Conservation (phyloP, 257 asterid species). For the Fraxinus cuspidata region DNA sequence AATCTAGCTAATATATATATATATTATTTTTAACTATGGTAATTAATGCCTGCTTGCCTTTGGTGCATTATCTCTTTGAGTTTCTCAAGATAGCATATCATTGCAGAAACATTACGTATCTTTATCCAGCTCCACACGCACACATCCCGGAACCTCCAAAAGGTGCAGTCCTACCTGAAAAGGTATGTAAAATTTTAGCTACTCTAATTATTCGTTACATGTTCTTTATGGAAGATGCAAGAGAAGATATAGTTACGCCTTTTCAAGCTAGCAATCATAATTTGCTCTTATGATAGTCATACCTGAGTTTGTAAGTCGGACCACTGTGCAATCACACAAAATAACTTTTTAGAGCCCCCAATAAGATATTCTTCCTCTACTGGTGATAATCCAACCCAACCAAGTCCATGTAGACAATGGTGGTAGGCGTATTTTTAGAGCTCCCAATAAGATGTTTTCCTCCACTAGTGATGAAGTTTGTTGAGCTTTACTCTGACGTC, state of each 20-base stretch:
- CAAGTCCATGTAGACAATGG: too few species aligned
- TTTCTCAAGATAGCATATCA: not conserved
- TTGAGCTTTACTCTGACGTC: conserved; percentile 16
- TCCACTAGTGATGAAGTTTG: not conserved
- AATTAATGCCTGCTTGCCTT: conserved; percentile 1
- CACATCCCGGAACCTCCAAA: conserved; percentile 77
- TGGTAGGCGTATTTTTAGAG: too few species aligned
- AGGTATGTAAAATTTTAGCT: conserved; percentile 55
- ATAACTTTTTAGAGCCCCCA: not conserved
- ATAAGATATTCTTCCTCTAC: not conserved
- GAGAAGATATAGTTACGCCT: too few species aligned
- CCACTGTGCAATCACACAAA: not conserved
- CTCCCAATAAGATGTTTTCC: too few species aligned
- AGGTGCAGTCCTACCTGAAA: conserved; percentile 64
- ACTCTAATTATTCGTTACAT: not conserved
- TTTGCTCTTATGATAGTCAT: conserved; percentile 13
- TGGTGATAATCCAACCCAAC: too few species aligned
- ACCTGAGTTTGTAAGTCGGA: conserved; percentile 9
- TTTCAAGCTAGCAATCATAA: not conserved
- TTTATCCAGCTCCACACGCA: conserved; percentile 69
- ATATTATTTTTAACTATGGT: not conserved
- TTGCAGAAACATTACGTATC: conserved; percentile 83
- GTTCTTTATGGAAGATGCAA: too few species aligned
- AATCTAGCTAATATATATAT: not conserved
- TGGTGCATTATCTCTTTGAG: conserved; percentile 19